Percentiles rank a stretch among this genome's conserved stretches.
Evolutionary conservation across 2,329 filamentous ascomycete species (phyloP).

Genomic region (Scytalidium sp.): DNA sequence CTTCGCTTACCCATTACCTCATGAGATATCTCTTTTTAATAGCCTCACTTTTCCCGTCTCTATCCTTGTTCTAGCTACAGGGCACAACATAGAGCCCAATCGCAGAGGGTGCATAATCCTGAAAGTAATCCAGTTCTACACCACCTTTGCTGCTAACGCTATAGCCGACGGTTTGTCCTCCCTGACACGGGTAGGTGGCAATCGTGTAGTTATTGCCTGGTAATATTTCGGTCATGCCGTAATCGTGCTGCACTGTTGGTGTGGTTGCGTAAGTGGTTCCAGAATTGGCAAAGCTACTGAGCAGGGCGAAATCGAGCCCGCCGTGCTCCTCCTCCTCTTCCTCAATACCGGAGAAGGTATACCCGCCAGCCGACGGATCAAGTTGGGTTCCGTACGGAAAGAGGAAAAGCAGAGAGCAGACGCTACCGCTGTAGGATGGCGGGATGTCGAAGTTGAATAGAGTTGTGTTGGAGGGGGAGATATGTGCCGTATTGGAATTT

Average conservation of each 20-base stretch:
- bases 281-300: constrained; percentile 12
- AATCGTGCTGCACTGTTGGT: constrained; percentile 16
- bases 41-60: too few species aligned
- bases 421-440: constrained; percentile 10
- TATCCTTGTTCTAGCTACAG: constrained; percentile 12
- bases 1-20: too few species aligned
- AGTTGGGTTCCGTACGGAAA: constrained; percentile 23
- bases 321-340: constrained; percentile 20
- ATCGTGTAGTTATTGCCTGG: constrained; percentile 27
- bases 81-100: constrained; percentile 27
- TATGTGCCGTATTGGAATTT: constrained; percentile 17
- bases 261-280: constrained; percentile 13
- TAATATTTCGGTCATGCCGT: constrained; percentile 23
- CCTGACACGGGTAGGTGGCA: constrained; percentile 19
- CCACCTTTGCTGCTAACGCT: constrained; percentile 16
- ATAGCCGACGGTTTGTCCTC: constrained; percentile 14
- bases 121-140: constrained; percentile 23
- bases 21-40: too few species aligned
- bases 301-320: constrained; percentile 21
- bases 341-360: constrained; percentile 24
- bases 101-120: constrained; percentile 15
- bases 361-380: constrained; percentile 14
- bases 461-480: constrained; percentile 21
- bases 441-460: constrained; percentile 28
- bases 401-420: constrained; percentile 25